Conservation (phyloP, 2,329 filamentous ascomycete genomes). For the Periconia macrospinosa region DNA sequence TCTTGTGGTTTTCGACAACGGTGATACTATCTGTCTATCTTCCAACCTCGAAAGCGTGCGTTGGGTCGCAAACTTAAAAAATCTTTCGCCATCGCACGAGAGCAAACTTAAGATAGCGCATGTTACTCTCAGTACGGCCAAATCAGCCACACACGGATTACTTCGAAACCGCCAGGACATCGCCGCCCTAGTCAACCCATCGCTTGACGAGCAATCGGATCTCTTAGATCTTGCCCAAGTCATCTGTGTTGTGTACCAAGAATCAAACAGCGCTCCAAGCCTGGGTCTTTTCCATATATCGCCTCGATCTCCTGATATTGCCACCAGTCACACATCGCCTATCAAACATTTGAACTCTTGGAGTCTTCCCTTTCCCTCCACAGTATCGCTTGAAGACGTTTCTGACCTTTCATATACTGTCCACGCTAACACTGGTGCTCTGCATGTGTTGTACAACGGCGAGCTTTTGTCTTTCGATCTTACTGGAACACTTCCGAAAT, state of each 20-base stretch:
- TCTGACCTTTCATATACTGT: conserved; percentile 52
- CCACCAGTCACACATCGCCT: conserved; percentile 28
- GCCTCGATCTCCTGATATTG: conserved; percentile 33
- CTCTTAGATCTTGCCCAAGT: conserved; percentile 40
- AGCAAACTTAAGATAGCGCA: conserved; percentile 32
- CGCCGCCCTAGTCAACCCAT: conserved; percentile 40
- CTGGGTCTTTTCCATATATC: conserved; percentile 34
- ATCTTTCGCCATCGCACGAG: conserved; percentile 18
- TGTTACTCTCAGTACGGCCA: conserved; percentile 38
- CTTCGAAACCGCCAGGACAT: conserved; percentile 50
- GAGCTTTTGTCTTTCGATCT: conserved; percentile 66
- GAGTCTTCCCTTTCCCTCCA: conserved; percentile 25
- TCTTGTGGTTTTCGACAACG: conserved; percentile 62
- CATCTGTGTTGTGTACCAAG: conserved; percentile 34
- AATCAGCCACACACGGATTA: conserved; percentile 46
- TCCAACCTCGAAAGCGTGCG: conserved; percentile 50
- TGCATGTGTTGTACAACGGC: conserved; percentile 62
- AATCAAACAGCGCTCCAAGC: conserved; percentile 14
- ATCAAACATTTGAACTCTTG: conserved; percentile 38
- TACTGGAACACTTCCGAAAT: conserved; percentile 62
- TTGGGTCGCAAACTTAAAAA: conserved; percentile 34
- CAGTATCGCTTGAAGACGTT: conserved; percentile 5
- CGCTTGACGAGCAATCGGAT: conserved; percentile 26
- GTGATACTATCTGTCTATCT: conserved; percentile 63
- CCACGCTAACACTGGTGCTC: conserved; percentile 64